These are phyloP conservation scores for Effrenium voratum DNA, from an alignment of 73 alveolate genomes.

Conservation along the genomic window DNA sequence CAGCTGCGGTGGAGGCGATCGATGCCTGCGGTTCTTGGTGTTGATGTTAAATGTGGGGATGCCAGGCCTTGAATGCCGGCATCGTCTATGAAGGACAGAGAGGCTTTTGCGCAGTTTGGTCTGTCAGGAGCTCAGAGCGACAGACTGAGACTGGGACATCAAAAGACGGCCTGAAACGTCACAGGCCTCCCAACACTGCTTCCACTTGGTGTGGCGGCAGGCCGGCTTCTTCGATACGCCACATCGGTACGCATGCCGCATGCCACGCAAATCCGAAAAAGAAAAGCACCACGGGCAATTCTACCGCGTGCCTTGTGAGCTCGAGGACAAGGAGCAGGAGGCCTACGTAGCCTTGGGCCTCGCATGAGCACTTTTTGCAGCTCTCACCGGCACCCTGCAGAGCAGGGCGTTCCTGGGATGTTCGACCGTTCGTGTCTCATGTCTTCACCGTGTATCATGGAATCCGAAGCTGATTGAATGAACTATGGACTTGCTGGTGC, in stretches of 20 bases:
- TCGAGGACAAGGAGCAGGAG: constrained; percentile 17
- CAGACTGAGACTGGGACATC: no score
- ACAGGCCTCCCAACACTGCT: constrained; percentile 25
- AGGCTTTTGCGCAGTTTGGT: constrained; percentile 7
- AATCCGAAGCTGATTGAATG: no score
- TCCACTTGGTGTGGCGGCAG: constrained; percentile 33
- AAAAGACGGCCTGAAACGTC: no score
- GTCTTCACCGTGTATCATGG: no score
- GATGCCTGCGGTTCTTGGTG: background rate
- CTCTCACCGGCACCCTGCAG: no score
- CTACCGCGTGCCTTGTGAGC: background rate
- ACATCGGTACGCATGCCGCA: no score
- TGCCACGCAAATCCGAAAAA: no score
- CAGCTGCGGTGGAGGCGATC: background rate
- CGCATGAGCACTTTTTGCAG: background rate
- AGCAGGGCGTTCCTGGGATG: no score
- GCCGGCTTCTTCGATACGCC: background rate
- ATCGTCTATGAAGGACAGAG: background rate
- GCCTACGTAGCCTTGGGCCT: constrained; percentile 15
- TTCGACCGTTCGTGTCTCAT: no score
- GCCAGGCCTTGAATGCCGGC: constrained; percentile 13
- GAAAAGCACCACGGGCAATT: no score
- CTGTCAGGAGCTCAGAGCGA: background rate
- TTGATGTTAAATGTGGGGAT: background rate
- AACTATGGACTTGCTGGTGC: no score